phyloP scores from a whole-genome alignment of 331 rosid genomes.

The Quercus phellos region DNA sequence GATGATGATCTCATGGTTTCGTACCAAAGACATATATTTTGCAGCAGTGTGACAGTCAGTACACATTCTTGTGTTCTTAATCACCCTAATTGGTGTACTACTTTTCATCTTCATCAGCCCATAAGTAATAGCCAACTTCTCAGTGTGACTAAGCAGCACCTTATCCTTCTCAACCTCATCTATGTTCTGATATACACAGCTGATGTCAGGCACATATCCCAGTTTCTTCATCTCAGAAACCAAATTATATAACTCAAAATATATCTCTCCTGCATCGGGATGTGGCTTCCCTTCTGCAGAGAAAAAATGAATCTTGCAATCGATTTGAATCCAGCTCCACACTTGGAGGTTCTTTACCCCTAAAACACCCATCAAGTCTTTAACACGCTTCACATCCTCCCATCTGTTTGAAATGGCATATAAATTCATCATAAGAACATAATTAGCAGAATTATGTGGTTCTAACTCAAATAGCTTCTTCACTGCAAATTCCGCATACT shows the following conservation, averaged over 20 bases:
- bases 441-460: slow-evolving; percentile 55
- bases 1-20: slow-evolving; percentile 40
- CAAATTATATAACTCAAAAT: slow-evolving; percentile 52
- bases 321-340: slow-evolving; percentile 70
- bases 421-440: slow-evolving; percentile 55
- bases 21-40: slow-evolving; percentile 49
- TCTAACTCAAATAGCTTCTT: slow-evolving; percentile 54
- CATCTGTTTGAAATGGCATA: slow-evolving; percentile 54
- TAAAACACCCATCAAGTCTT: slow-evolving; percentile 28
- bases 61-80: slow-evolving; percentile 63
- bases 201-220: slow-evolving; percentile 51
- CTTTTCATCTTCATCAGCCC: slow-evolving; percentile 47
- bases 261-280: slow-evolving; percentile 49
- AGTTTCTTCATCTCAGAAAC: slow-evolving; percentile 42
- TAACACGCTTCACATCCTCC: slow-evolving; percentile 49
- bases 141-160: slow-evolving; percentile 59
- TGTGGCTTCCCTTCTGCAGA: slow-evolving; percentile 53
- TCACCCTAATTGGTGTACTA: slow-evolving; percentile 53
- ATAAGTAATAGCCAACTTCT: slow-evolving; percentile 64
- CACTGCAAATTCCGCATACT: slow-evolving; percentile 53
- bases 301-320: slow-evolving; percentile 44
- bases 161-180: slow-evolving; percentile 52
- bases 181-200: slow-evolving; percentile 53
- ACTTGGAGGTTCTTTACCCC: slow-evolving; percentile 37
- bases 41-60: slow-evolving; percentile 59